A percentile compares a stretch with the other conserved stretches of the same genome.
Conservation (phyloP, 2,329 filamentous ascomycete genomes). For the Nemania diffusa region DNA sequence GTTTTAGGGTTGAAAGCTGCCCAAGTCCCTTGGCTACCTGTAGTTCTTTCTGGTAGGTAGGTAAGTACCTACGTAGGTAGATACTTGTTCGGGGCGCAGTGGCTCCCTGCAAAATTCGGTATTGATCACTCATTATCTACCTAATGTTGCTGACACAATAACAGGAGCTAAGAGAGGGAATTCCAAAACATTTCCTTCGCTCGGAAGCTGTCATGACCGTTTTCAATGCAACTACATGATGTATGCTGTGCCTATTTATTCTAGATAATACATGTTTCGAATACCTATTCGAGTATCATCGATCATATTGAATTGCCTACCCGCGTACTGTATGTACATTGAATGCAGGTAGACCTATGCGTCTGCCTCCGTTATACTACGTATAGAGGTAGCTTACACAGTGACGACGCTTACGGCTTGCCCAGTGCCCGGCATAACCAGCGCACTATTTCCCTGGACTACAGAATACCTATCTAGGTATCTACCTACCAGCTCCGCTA, state of each 20-base stretch:
- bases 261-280: background rate
- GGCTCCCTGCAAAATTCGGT: slow-evolving; percentile 10
- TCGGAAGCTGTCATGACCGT: slow-evolving; percentile 4
- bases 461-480: background rate
- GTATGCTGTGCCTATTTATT: background rate
- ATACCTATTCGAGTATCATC: slow-evolving; percentile 9
- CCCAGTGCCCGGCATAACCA: background rate
- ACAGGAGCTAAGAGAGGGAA: background rate
- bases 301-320: background rate
- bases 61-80: too few species aligned
- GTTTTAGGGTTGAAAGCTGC: background rate
- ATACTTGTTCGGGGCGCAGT: background rate
- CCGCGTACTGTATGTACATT: background rate
- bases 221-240: too few species aligned
- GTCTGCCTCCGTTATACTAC: too few species aligned
- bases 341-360: too few species aligned
- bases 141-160: background rate
- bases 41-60: background rate
- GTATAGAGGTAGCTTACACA: too few species aligned
- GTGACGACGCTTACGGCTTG: too few species aligned
- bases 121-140: background rate
- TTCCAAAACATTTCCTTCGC: slow-evolving; percentile 24
- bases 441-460: background rate
- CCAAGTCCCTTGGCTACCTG: slow-evolving; percentile 13
- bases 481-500: slow-evolving; percentile 24